Conservation (phyloP, 2,329 filamentous ascomycete genomes). For the Penicillium expansum region DNA sequence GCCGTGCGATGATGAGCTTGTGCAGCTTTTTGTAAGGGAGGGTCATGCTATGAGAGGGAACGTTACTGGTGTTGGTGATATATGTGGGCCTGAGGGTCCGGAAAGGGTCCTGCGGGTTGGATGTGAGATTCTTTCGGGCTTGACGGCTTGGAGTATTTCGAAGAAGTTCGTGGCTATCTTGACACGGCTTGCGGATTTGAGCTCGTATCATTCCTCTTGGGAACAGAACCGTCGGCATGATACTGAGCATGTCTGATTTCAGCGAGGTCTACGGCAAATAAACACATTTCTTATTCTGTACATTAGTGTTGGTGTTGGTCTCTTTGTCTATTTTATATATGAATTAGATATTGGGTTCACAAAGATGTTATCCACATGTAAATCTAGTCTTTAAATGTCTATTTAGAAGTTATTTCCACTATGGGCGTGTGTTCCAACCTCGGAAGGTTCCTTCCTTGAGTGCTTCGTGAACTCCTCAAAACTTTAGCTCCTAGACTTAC, state of each 20-base stretch:
- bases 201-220: constrained; percentile 7
- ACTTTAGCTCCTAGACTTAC: too few species aligned
- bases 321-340: not conserved
- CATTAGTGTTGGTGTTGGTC: not conserved
- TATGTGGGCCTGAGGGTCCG: constrained; percentile 42
- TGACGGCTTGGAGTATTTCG: constrained; percentile 39
- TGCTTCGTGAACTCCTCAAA: not conserved
- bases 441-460: not conserved
- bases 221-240: constrained; percentile 2
- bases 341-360: not conserved
- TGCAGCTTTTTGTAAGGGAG: constrained; percentile 54
- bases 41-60: constrained; percentile 52
- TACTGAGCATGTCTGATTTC: not conserved
- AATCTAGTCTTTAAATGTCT: too few species aligned
- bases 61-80: constrained; percentile 54
- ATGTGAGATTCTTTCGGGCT: constrained; percentile 35
- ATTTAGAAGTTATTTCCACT: not conserved
- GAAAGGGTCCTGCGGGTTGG: constrained; percentile 40
- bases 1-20: constrained; percentile 57
- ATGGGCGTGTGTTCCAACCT: not conserved
- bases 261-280: not conserved
- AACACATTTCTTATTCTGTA: not conserved
- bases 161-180: constrained; percentile 34
- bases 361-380: not conserved
- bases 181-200: constrained; percentile 31